Conservation (phyloP, 306 rosid genomes). For the Ceratonia siliqua region DNA sequence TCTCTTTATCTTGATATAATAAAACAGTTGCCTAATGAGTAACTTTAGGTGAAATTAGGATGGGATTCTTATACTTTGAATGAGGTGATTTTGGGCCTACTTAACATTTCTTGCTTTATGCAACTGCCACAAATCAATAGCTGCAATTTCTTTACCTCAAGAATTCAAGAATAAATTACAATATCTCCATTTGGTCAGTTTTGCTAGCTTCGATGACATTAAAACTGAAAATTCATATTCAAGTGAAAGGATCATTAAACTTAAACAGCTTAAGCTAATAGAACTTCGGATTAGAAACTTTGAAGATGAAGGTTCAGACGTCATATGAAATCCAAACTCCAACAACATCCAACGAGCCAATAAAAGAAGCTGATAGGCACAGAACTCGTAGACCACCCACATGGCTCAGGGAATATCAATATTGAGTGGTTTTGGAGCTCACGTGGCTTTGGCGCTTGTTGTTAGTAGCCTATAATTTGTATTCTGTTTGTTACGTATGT, state of each 20-base stretch:
- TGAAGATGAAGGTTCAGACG: neutral
- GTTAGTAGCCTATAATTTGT: too few species aligned
- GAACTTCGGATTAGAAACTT: neutral
- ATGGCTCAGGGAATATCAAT: too few species aligned
- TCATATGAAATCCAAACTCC: neutral
- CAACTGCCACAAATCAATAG: neutral
- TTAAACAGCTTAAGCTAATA: neutral
- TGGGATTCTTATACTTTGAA: too few species aligned
- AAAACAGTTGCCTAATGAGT: too few species aligned
- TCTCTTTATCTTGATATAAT: too few species aligned
- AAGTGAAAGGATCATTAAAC: neutral
- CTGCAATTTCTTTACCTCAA: neutral
- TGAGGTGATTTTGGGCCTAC: neutral
- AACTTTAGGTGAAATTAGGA: too few species aligned
- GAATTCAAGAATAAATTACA: neutral
- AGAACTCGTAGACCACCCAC: too few species aligned
- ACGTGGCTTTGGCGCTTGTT: too few species aligned
- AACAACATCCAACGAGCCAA: neutral
- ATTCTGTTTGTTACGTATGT: too few species aligned
- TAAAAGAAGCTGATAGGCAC: too few species aligned
- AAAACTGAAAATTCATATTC: neutral
- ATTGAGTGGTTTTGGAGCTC: too few species aligned
- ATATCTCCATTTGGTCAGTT: neutral
- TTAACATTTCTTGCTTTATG: too few species aligned
- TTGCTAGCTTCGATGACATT: neutral